These are phyloP conservation scores for Colletotrichum lentis DNA, from an alignment of 2,329 filamentous ascomycete genomes.

Conservation along the genomic window DNA sequence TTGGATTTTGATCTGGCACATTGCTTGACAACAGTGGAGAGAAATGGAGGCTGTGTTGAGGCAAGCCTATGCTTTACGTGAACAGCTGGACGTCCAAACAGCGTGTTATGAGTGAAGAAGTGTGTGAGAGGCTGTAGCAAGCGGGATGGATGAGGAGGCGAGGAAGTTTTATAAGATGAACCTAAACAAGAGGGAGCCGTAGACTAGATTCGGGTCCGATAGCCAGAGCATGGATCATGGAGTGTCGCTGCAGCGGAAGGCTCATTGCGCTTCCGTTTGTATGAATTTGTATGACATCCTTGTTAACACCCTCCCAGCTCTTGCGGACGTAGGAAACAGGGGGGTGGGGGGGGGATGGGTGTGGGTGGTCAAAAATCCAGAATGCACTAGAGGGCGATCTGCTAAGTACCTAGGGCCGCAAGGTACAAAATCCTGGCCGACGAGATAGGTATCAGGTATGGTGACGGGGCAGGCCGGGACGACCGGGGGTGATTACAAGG, in stretches of 20 bases:
- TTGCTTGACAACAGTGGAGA: conserved; percentile 16
- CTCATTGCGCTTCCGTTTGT: conserved; percentile 29
- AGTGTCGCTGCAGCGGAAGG: conserved; percentile 35
- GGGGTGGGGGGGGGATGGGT: conserved; percentile 30
- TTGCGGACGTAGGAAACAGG: conserved; percentile 33
- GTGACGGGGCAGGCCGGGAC: conserved; percentile 31
- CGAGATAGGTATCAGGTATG: conserved; percentile 24
- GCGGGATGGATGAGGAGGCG: conserved; percentile 16
- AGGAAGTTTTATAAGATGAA: conserved; percentile 34
- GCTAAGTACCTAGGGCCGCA: conserved; percentile 34
- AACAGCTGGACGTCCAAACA: background rate
- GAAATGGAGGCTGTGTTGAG: background rate
- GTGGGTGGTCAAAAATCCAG: conserved; percentile 20
- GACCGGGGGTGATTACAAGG: conserved; percentile 25
- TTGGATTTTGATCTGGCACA: conserved; percentile 4
- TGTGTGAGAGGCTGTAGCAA: background rate
- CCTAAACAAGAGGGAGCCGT: conserved; percentile 23
- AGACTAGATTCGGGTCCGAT: conserved; percentile 34
- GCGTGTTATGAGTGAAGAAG: conserved; percentile 10
- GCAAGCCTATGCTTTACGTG: background rate
- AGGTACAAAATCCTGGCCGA: conserved; percentile 21
- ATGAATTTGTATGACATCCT: conserved; percentile 28
- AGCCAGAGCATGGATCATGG: conserved; percentile 29
- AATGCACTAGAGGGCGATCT: conserved; percentile 28
- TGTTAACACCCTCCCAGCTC: conserved; percentile 29